Percentiles rank a stretch among this genome's conserved stretches.
Conservation (phyloP, 768 basidiomycete genomes). For the Chalciporus piperatus region DNA sequence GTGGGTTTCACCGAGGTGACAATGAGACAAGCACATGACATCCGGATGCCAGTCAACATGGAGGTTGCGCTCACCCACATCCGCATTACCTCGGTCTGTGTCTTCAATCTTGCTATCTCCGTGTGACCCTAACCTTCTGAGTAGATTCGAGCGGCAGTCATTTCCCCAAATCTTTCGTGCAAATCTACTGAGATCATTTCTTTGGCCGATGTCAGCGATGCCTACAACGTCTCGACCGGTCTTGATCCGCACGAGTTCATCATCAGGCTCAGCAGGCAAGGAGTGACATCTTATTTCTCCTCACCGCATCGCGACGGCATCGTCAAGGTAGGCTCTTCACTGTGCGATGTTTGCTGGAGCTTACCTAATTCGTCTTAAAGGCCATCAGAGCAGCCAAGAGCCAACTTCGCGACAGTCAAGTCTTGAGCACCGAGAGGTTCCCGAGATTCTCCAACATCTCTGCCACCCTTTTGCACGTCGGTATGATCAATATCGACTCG, state of each 20-base stretch:
- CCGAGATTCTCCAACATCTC: conserved; percentile 82
- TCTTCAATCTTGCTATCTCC: background rate
- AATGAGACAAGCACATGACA: conserved; percentile 62
- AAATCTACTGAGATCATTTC: conserved; percentile 81
- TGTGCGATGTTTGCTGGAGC: background rate
- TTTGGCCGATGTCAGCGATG: conserved; percentile 79
- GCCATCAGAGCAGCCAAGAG: conserved; percentile 75
- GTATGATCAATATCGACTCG: conserved; percentile 73
- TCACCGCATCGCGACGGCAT: conserved; percentile 67
- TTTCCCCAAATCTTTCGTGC: conserved; percentile 67
- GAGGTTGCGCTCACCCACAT: conserved; percentile 68
- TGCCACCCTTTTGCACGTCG: conserved; percentile 82
- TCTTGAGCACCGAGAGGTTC: conserved; percentile 57
- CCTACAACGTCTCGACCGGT: conserved; percentile 77
- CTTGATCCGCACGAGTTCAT: conserved; percentile 80
- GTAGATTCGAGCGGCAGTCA: conserved; percentile 66
- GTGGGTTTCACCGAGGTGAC: conserved; percentile 59
- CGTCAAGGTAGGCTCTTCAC: conserved; percentile 54
- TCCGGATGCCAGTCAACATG: conserved; percentile 70
- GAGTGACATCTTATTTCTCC: conserved; percentile 72
- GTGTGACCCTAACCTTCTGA: conserved; percentile 5
- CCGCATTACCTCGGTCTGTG: conserved; percentile 69
- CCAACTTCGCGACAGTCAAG: conserved; percentile 54
- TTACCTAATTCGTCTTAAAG: conserved; percentile 35
- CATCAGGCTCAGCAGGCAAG: conserved; percentile 68